Conservation (phyloP, 495 filamentous ascomycete genomes). For the Xylaria scruposa region DNA sequence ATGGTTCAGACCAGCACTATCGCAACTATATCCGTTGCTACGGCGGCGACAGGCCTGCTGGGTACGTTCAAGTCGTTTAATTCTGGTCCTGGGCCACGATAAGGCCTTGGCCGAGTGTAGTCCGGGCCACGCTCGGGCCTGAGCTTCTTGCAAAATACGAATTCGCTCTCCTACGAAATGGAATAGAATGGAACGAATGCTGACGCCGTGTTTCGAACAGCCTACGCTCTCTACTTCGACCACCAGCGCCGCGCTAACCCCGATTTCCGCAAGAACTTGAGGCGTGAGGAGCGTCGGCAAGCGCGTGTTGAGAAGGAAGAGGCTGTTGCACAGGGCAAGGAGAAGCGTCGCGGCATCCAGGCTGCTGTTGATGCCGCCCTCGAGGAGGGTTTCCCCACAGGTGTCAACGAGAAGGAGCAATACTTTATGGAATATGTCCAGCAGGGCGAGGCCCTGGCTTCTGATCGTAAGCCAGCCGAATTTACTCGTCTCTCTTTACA, state of each 20-base stretch:
- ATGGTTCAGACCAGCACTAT: slow-evolving; percentile 74
- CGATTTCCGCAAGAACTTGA: slow-evolving; percentile 83
- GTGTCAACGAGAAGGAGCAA: slow-evolving; percentile 81
- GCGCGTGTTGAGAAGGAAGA: slow-evolving; percentile 79
- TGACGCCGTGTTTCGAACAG: slow-evolving; percentile 41
- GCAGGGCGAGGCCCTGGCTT: slow-evolving; percentile 76
- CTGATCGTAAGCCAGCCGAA: slow-evolving; percentile 48
- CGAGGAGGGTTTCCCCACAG: slow-evolving; percentile 88
- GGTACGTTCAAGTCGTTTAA: slow-evolving; percentile 60
- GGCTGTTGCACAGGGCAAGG: slow-evolving; percentile 67
- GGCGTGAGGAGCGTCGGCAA: slow-evolving; percentile 79
- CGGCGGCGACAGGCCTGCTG: slow-evolving; percentile 74
- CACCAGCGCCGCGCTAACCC: slow-evolving; percentile 86
- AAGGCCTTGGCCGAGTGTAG: not conserved
- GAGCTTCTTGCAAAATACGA: slow-evolving; percentile 2
- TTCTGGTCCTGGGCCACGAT: slow-evolving; percentile 48
- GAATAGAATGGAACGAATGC: slow-evolving; percentile 51
- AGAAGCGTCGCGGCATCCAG: slow-evolving; percentile 76
- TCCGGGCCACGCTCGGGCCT: not conserved
- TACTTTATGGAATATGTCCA: slow-evolving; percentile 96
- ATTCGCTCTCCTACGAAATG: too few relatives aligned
- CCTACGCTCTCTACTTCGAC: slow-evolving; percentile 92
- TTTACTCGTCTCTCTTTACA: not conserved
- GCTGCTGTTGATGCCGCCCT: slow-evolving; percentile 75
- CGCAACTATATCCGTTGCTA: slow-evolving; percentile 74